Conservation (phyloP, 192 early-diverging fungal species). For the Podila clonocystis region DNA sequence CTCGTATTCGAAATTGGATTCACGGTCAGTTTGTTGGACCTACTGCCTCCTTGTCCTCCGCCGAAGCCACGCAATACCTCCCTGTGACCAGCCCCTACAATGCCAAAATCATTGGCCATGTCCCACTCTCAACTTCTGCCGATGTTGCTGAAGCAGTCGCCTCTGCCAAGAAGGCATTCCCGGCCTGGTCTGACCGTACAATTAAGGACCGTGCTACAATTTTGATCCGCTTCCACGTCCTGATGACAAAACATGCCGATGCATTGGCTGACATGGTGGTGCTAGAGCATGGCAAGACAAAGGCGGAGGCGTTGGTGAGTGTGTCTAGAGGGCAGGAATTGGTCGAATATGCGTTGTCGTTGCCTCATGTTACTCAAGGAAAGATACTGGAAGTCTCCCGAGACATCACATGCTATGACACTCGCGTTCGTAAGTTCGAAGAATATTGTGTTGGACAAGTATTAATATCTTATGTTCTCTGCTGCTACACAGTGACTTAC, state of each 20-base stretch:
- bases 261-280: constrained; percentile 74
- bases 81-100: constrained; percentile 65
- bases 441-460: no score
- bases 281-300: constrained; percentile 78
- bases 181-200: constrained; percentile 60
- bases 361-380: constrained; percentile 65
- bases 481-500: no score
- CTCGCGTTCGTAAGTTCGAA: constrained; percentile 22
- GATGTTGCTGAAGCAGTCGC: constrained; percentile 68
- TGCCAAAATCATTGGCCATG: constrained; percentile 60
- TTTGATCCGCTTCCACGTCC: constrained; percentile 64
- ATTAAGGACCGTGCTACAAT: constrained; percentile 70
- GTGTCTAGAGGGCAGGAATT: constrained; percentile 79
- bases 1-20: constrained; percentile 6
- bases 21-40: constrained; percentile 1
- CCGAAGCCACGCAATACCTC: constrained; percentile 18
- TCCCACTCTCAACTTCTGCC: constrained; percentile 59
- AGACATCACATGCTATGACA: constrained; percentile 70
- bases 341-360: constrained; percentile 71
- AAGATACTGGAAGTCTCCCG: constrained; percentile 63
- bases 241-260: constrained; percentile 57
- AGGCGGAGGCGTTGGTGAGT: constrained; percentile 69
- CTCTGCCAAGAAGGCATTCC: constrained; percentile 58
- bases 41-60: background rate
- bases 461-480: no score